Conservation (phyloP, 1,284 basidiomycete species). For the Trametes pubescens region DNA sequence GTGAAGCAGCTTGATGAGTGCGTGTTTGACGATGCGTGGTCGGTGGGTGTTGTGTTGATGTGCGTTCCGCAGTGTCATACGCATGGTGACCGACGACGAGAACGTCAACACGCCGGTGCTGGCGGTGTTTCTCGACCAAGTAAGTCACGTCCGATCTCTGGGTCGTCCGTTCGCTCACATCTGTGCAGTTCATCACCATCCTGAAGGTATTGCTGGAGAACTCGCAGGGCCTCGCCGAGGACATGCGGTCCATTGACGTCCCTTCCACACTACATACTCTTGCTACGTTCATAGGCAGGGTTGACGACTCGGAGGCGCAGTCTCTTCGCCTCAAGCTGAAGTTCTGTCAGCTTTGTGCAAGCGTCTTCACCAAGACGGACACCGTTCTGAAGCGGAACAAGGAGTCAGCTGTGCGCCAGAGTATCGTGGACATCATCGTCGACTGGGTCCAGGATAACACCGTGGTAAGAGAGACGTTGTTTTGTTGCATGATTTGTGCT, state of each 20-base stretch:
- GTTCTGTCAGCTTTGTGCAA: slow-evolving; percentile 80
- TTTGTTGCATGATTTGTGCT: background rate
- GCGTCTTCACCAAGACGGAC: slow-evolving; percentile 69
- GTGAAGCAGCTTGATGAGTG: slow-evolving; percentile 80
- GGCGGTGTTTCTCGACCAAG: slow-evolving; percentile 80
- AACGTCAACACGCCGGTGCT: slow-evolving; percentile 59
- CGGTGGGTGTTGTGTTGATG: background rate
- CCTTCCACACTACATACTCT: slow-evolving; percentile 71
- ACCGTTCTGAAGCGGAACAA: slow-evolving; percentile 73
- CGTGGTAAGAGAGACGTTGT: slow-evolving; percentile 48
- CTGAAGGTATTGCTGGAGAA: slow-evolving; percentile 83
- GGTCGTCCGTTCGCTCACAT: background rate
- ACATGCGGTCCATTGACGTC: slow-evolving; percentile 72
- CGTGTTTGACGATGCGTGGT: slow-evolving; percentile 38
- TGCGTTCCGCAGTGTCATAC: slow-evolving; percentile 50
- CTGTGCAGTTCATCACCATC: slow-evolving; percentile 70
- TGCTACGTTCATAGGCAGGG: slow-evolving; percentile 72
- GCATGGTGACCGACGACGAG: slow-evolving; percentile 53
- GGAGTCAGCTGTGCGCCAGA: slow-evolving; percentile 65
- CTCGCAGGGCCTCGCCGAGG: slow-evolving; percentile 64
- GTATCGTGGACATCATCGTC: slow-evolving; percentile 75
- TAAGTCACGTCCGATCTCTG: slow-evolving; percentile 34
- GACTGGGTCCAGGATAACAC: slow-evolving; percentile 75
- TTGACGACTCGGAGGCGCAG: slow-evolving; percentile 60
- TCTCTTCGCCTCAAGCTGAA: slow-evolving; percentile 79